phyloP scores from a whole-genome alignment of 352 stramenopile genomes.

The Phytopythium kandeliae region DNA sequence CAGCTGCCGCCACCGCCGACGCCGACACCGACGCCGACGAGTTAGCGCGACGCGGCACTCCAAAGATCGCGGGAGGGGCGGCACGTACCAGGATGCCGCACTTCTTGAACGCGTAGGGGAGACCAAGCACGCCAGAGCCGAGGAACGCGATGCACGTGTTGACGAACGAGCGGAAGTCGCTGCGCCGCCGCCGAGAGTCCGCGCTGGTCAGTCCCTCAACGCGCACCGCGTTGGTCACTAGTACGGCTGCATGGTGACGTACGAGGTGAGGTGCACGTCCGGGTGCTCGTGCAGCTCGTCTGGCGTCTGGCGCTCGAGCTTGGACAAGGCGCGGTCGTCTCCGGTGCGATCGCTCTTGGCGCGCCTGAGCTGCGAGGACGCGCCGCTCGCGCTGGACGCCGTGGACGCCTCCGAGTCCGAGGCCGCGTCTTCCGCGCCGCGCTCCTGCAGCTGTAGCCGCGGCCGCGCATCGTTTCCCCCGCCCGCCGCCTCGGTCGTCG shows the following conservation, averaged over 20 bases:
- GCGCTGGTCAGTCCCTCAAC: neutral
- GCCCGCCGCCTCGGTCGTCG: conserved; percentile 2
- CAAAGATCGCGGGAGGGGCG: too few species aligned
- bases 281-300: conserved; percentile 14
- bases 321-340: conserved; percentile 4
- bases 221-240: too few species aligned
- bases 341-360: conserved; percentile 1
- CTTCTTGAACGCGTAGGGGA: conserved; percentile 88
- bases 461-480: conserved; percentile 3
- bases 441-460: conserved; percentile 20
- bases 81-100: conserved; percentile 63
- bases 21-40: too few species aligned
- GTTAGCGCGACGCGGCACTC: too few species aligned
- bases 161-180: conserved; percentile 57
- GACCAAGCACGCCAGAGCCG: conserved; percentile 84
- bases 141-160: conserved; percentile 91
- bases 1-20: conserved; percentile 23
- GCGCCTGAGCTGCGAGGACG: too few species aligned
- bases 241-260: too few species aligned
- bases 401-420: conserved; percentile 19
- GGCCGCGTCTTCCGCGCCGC: conserved; percentile 20
- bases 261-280: conserved; percentile 43
- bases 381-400: conserved; percentile 20
- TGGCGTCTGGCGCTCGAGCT: conserved; percentile 13
- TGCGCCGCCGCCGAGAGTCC: conserved; percentile 4